These are phyloP conservation scores for Ogataea kodamae DNA, from an alignment of 805 yeast species.

Conservation along the genomic window DNA sequence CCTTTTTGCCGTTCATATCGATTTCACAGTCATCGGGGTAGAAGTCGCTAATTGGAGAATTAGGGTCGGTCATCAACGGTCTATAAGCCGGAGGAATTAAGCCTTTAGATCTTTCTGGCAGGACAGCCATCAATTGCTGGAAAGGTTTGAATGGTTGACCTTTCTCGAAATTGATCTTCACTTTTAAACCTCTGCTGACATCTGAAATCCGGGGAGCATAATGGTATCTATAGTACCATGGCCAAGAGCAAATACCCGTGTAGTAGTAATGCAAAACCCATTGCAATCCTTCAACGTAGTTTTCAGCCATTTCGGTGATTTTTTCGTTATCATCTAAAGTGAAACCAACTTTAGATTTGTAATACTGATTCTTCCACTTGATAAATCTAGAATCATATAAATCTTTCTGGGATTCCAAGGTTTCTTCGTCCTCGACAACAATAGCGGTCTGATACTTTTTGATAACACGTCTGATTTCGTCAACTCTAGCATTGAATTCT, in stretches of 20 bases:
- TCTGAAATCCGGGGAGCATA: constrained; percentile 95
- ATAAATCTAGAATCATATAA: constrained; percentile 72
- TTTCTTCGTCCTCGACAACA: constrained; percentile 56
- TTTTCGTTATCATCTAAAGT: constrained; percentile 56
- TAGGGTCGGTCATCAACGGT: constrained; percentile 77
- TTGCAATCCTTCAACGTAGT: constrained; percentile 90
- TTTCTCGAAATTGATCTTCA: constrained; percentile 56
- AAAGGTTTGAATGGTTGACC: constrained; percentile 87
- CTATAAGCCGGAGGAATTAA: constrained; percentile 78
- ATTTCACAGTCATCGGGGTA: constrained; percentile 85
- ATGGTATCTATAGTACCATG: constrained; percentile 88
- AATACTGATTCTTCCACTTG: constrained; percentile 83
- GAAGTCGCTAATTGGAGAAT: constrained; percentile 84
- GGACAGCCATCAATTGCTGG: constrained; percentile 95
- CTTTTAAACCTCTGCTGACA: constrained; percentile 65
- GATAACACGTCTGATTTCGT: constrained; percentile 48
- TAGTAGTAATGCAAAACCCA: constrained; percentile 95
- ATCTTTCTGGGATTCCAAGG: constrained; percentile 50
- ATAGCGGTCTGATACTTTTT: constrained; percentile 65
- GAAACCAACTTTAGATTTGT: constrained; percentile 74
- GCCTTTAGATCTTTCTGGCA: constrained; percentile 85
- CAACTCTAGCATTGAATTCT: constrained; percentile 52
- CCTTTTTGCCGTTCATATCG: constrained; percentile 92
- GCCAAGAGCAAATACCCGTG: constrained; percentile 91
- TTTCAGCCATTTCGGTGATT: constrained; percentile 62